Conservation (phyloP, 805 yeast species). For the Wickerhamiella qilinensis region DNA sequence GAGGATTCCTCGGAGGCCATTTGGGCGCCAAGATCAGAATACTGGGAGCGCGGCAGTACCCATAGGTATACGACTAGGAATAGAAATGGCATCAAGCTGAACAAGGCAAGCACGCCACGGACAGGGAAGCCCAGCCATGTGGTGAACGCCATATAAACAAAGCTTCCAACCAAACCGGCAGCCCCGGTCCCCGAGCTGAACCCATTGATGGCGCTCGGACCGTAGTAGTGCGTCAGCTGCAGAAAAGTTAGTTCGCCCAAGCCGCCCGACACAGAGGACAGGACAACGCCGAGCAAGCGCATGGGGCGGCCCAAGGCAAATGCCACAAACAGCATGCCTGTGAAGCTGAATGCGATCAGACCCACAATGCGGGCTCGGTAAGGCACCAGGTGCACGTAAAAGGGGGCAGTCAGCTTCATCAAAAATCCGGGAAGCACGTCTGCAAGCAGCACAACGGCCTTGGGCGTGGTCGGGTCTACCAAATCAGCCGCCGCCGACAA, state of each 20-base stretch:
- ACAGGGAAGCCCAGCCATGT: constrained; percentile 46
- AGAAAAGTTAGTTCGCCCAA: constrained; percentile 81
- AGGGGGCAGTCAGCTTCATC: constrained; percentile 61
- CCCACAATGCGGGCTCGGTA: constrained; percentile 39
- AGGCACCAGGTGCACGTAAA: constrained; percentile 50
- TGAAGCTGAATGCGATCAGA: constrained; percentile 40
- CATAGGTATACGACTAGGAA: constrained; percentile 17
- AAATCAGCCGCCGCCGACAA: constrained; percentile 84
- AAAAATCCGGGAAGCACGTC: constrained; percentile 74
- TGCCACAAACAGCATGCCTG: constrained; percentile 64
- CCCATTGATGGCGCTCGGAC: constrained; percentile 49
- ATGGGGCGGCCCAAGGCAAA: constrained; percentile 23
- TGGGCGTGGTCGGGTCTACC: constrained; percentile 71
- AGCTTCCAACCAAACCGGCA: constrained; percentile 75
- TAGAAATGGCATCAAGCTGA: constrained; percentile 27
- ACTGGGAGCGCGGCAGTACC: constrained; percentile 19
- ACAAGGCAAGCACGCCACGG: constrained; percentile 37
- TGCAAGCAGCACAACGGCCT: constrained; percentile 68
- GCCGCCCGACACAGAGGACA: constrained; percentile 79
- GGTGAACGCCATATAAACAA: constrained; percentile 53
- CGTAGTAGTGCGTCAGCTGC: constrained; percentile 69
- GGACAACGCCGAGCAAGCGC: constrained; percentile 48
- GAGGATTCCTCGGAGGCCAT: no score
- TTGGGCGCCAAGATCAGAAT: no score
- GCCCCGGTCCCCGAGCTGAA: constrained; percentile 95